These are phyloP conservation scores for Suhomyces sp. DNA, from an alignment of 805 yeast species.

Conservation along the genomic window DNA sequence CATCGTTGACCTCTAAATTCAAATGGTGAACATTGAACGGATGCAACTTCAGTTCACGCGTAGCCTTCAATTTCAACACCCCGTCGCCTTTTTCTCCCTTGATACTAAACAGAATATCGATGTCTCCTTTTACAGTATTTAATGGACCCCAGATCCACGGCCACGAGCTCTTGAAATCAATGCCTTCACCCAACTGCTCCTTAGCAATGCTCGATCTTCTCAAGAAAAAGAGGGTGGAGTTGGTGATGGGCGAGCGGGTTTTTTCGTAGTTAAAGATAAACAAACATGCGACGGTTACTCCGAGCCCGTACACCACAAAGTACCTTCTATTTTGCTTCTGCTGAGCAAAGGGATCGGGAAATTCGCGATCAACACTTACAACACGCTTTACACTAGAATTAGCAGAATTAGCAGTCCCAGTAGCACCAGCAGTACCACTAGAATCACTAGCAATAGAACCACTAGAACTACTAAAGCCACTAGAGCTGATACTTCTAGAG, in stretches of 20 bases:
- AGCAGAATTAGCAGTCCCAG: too few relatives aligned
- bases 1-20: slow-evolving; percentile 21
- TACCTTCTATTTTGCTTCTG: slow-evolving; percentile 49
- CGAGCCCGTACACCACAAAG: slow-evolving; percentile 46
- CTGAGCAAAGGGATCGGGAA: slow-evolving; percentile 76
- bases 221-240: slow-evolving; percentile 80
- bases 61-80: slow-evolving; percentile 67
- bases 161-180: slow-evolving; percentile 66
- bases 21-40: slow-evolving; percentile 38
- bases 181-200: slow-evolving; percentile 67
- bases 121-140: slow-evolving; percentile 77
- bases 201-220: slow-evolving; percentile 70
- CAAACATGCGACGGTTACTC: slow-evolving; percentile 35
- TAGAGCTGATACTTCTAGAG: too few relatives aligned
- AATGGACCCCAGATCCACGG: slow-evolving; percentile 91
- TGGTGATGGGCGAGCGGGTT: slow-evolving; percentile 82
- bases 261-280: slow-evolving; percentile 92
- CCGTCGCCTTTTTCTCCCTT: slow-evolving; percentile 59
- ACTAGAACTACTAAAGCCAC: too few relatives aligned
- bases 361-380: slow-evolving; percentile 67
- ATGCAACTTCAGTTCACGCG: slow-evolving; percentile 55
- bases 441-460: too few relatives aligned
- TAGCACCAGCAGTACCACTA: not conserved
- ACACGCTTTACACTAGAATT: slow-evolving; percentile 29
- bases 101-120: slow-evolving; percentile 69